phyloP scores from a whole-genome alignment of 495 filamentous ascomycete species.

The Lophiotrema nucula region DNA sequence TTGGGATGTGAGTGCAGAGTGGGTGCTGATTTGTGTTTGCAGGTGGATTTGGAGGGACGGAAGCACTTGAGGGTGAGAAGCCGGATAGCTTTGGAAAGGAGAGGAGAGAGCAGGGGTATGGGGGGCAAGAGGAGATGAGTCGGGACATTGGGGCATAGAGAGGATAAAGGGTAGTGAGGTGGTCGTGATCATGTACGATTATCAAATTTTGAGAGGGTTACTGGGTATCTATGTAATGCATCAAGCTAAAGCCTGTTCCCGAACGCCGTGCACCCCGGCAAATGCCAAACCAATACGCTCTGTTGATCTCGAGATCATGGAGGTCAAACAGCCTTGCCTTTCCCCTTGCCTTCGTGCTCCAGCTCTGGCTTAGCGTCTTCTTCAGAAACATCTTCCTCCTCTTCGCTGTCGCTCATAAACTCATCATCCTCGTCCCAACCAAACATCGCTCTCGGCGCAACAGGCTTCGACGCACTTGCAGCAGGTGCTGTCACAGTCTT shows the following conservation, averaged over 20 bases:
- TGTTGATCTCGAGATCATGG: no score
- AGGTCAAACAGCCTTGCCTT: constrained; percentile 24
- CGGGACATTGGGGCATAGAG: constrained; percentile 56
- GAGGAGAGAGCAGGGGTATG: constrained; percentile 62
- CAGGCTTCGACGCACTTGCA: constrained; percentile 17
- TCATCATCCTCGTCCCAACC: constrained; percentile 39
- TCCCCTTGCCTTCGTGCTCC: constrained; percentile 29
- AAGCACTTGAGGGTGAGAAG: constrained; percentile 22
- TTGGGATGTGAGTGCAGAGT: not conserved
- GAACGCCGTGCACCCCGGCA: no score
- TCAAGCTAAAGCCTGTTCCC: no score
- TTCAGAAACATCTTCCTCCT: constrained; percentile 26
- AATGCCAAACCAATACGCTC: not conserved
- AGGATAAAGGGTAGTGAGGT: not conserved
- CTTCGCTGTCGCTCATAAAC: constrained; percentile 34
- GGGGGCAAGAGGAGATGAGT: constrained; percentile 42
- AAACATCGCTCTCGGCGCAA: constrained; percentile 21
- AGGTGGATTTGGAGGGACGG: constrained; percentile 18
- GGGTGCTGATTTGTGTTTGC: not conserved
- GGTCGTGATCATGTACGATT: no score
- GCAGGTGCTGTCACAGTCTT: constrained; percentile 2
- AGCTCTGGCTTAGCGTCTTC: constrained; percentile 10
- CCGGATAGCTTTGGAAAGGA: constrained; percentile 43
- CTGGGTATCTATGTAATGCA: not conserved
- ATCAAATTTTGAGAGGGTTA: not conserved